Evolutionary conservation across 1,284 basidiomycete genomes (phyloP), one percentile per base, ranked within the genome.

Genomic region (Irpex rosettiformis): DNA sequence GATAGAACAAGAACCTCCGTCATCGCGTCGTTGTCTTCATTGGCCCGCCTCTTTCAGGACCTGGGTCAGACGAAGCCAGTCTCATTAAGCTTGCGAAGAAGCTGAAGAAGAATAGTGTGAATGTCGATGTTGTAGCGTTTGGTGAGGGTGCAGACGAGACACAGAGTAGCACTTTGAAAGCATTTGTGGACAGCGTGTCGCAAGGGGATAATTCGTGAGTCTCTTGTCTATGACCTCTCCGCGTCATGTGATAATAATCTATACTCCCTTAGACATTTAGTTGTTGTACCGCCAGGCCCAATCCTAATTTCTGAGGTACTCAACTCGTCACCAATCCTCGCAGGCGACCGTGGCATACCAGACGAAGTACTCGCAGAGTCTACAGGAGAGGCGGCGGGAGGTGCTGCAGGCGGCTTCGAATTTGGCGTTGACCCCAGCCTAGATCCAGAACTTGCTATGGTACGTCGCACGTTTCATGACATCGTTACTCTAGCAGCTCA

Each of bases 71-170:
- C 62, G 88, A 92, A 69, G 86, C 89, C 66, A 81, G 80, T 60
- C 85, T 96, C 80, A 78, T 92, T 65, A 88, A 86, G 72, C 84
- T 99, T 16, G 96, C 95, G 22, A 98, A 96, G 80, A 96, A 94
- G 74, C 81, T 99, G 66, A 97, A 98, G 81, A 99, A 99, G 88
- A 99, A 98, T 75, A 99, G 98, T 68, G 94, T 99, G 43, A 92
- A 95, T 0, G 84, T 99, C 11, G 96, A 99, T 74, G 81, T 99
- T 59, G 79, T 98, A 42, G 87, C 84, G 16, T 98, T 88, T 65
- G 86, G 89, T 0, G 85, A 88, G 64, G 85, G 83, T 4, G 84
- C 89, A 55, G 87, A 89, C 67, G 82, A 86, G 60, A 80, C 81
- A 25, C 86, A 83, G 58, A 79, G 80, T 58, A 78, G 77, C 10